Conservation (phyloP, 192 early-diverging fungal species). For the Backusella morwellensis region DNA sequence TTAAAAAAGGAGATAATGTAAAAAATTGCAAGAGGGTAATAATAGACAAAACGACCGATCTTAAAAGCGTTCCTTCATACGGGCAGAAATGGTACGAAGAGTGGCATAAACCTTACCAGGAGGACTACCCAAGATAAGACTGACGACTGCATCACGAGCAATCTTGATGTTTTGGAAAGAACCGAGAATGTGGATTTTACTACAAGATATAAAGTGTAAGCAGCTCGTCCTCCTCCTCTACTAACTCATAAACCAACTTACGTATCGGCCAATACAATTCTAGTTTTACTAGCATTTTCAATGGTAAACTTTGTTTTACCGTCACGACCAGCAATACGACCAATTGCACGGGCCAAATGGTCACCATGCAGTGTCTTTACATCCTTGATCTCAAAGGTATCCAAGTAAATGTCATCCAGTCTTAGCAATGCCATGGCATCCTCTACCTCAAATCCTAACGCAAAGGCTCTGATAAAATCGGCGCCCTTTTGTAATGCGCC, state of each 20-base stretch:
- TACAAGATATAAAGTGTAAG: slow-evolving; percentile 3
- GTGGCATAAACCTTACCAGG: slow-evolving; percentile 97
- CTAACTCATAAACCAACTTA: slow-evolving; percentile 27
- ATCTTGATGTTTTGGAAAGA: slow-evolving; percentile 97
- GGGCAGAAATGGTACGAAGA: slow-evolving; percentile 78
- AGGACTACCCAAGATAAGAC: slow-evolving; percentile 89
- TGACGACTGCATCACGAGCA: slow-evolving; percentile 89
- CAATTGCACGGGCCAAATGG: slow-evolving; percentile 95
- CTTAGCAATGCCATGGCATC: slow-evolving; percentile 93
- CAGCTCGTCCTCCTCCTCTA: no score
- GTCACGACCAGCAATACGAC: slow-evolving; percentile 96
- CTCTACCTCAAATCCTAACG: slow-evolving; percentile 91
- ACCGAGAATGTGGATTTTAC: slow-evolving; percentile 94
- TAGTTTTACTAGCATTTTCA: slow-evolving; percentile 94
- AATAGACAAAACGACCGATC: not conserved
- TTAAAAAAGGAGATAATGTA: not conserved
- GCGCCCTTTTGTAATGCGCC: slow-evolving; percentile 95
- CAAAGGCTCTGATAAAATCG: slow-evolving; percentile 94
- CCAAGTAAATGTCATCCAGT: slow-evolving; percentile 95
- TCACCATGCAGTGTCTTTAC: slow-evolving; percentile 94
- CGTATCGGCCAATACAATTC: slow-evolving; percentile 96
- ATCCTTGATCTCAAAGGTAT: slow-evolving; percentile 98
- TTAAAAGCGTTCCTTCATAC: slow-evolving; percentile 96
- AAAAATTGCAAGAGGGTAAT: no score
- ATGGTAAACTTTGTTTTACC: slow-evolving; percentile 98